Evolutionary conservation across 805 yeast species (phyloP), one percentile per base, ranked within the genome.

Genomic region (Komagataella populi): DNA sequence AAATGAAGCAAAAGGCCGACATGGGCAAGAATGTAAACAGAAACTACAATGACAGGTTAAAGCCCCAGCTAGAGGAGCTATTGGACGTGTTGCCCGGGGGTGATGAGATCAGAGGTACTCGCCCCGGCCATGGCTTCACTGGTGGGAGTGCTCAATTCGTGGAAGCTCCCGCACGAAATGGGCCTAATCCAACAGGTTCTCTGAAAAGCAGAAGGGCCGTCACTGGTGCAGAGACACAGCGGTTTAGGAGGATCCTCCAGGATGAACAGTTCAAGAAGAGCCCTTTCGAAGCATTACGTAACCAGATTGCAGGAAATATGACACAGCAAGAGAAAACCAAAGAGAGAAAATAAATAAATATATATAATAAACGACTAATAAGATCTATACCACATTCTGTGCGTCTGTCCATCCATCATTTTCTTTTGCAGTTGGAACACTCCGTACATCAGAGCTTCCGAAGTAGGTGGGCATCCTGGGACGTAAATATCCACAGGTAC

Each of bases 401-500:
- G 84, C 59, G 83, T 78, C 67, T 83, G 81, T 55, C 84, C 82
- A 64, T 78, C 77, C 77, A 87, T 79, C 89, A 87, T 87, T 76
- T 87, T 87, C 80, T 84, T 84, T 69, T 87, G 95, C 59, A 87
- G 73, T 70, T 84, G 90, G 76, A 87, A 84, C 39, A 87, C 83
- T 54, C 96, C 96, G 65, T 87, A 87, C 89, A 87, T 78, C 68
- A 87, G 80, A 2, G 95, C 95, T 70, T 87, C 96, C 51, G 90
- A 77, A 22, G 95, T 84, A 44, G 96, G 96, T 23, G 96, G 96
- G 69, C 96, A 87, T 7, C 96, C 96, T 17, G 96, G 96, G 51
- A 87, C 95, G 63, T 87, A 87, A 45, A 87, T 84, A 66, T 87
- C 96, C 23, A 87, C 95, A 14, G 96, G 96, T 47, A 87, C 83